Evolutionary conservation across 768 basidiomycete species (phyloP), one percentile per base, ranked within the genome.

Genomic region (Boletus sensibilis): DNA sequence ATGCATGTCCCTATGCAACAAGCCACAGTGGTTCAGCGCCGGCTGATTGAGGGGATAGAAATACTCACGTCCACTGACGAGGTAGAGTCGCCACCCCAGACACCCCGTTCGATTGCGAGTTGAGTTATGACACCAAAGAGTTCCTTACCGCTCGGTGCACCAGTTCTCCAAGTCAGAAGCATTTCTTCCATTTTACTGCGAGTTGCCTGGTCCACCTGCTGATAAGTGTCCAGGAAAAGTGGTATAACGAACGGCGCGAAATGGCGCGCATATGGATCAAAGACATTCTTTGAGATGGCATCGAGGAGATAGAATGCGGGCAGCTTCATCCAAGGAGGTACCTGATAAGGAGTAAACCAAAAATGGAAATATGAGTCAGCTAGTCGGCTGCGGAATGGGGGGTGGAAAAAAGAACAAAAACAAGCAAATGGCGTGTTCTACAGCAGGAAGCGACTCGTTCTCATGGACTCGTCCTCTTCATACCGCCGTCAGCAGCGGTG

Each of bases 171-270:
- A 7, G 97, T 96, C 29, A 91, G 74, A 14, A 98, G 82, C 87
- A 99, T 94, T 73, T 99, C 97, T 69, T 96, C 93, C 92, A 99
- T 95, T 74, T 98, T 98, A 70, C 85, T 83, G 58, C 90, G 86
- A 25, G 92, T 96, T 40, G 73, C 74, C 49, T 85, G 84, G 68
- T 97, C 94, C 61, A 97, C 95, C 64, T 85, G 81, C 44, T 83
- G 79, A 74, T 98, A 98, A 29, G 94, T 87, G 60, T 91, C 85
- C 62, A 97, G 78, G 75, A 94, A 98, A 18, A 95, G 75, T 21
- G 85, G 81, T 54, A 89, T 87, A 58, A 95, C 89, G 68, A 94
- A 83, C 11, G 85, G 80, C 12, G 89, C 81, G 66, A 99, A 94
- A 59, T 87, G 82, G 57, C 85, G 84, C 31, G 92, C 90, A 74